These are phyloP conservation scores for Cystobasidium slooffiae DNA, from an alignment of 1,284 basidiomycete genomes.

Conservation along the genomic window DNA sequence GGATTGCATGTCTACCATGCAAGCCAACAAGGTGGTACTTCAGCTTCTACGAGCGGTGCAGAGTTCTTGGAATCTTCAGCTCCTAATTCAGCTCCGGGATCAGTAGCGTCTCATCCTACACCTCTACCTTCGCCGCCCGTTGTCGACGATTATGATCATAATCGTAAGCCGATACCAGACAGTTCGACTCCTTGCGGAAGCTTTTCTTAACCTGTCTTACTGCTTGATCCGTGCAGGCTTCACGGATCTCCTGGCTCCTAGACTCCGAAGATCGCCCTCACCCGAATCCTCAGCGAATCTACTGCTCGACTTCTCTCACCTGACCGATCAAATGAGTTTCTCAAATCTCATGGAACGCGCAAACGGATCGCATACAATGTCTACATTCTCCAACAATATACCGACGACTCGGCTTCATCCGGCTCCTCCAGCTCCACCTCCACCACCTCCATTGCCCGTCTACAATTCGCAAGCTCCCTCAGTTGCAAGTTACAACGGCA, in stretches of 20 bases:
- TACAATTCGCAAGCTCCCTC: background rate
- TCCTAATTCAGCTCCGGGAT: slow-evolving; percentile 21
- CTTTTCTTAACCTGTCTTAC: background rate
- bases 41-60: slow-evolving; percentile 12
- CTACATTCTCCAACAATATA: background rate
- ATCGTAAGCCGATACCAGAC: slow-evolving; percentile 12
- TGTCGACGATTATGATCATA: slow-evolving; percentile 32
- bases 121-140: slow-evolving; percentile 17
- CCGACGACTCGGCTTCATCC: background rate
- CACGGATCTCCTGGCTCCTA: slow-evolving; percentile 34
- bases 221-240: slow-evolving; percentile 6
- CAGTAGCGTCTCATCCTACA: background rate
- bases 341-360: slow-evolving; percentile 10
- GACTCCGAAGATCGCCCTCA: slow-evolving; percentile 8
- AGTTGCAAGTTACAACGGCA: background rate
- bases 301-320: slow-evolving; percentile 23
- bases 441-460: slow-evolving; percentile 12
- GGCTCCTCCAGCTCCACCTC: background rate
- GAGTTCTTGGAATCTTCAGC: background rate
- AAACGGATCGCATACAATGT: background rate
- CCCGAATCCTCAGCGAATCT: slow-evolving; percentile 29
- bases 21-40: slow-evolving; percentile 2
- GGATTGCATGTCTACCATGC: no score
- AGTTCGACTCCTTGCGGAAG: background rate
- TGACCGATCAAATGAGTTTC: slow-evolving; percentile 20